Base-by-base conservation (phyloP, 192 early-diverging fungal genomes). In the Coemansia sp. region DNA sequence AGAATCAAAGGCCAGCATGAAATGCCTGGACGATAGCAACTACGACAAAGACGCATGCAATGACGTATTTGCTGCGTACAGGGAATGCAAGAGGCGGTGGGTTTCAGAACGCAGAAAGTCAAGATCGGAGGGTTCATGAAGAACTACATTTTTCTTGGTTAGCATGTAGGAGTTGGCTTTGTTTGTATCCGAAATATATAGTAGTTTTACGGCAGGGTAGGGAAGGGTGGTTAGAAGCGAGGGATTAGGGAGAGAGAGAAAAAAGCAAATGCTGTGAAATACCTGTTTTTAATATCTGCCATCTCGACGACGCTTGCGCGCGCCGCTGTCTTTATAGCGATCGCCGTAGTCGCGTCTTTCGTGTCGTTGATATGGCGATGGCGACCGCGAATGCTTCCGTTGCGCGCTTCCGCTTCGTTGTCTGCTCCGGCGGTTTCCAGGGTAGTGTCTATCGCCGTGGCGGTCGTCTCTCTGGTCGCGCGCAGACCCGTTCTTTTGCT, bases 41-140 rank as follows among this genome's bases (percentile, higher is more conserved):
- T 74, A 77, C 50, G 67, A 83, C 60, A 73, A 71, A 38, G 50
- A 62, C 17, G 22, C 61, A 17, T 83, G 81, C 56, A 59, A 35
- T 23, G 62, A 65, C 4, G 62, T 70, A 35, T 83, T 83, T 73
- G 59, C 43, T 2, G 71, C 71, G 3, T 83, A 83, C 58, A 59
- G 68, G 25, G 75, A 83, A 22, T 83, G 81, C 69, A 83, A 83
- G 67, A 55, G 67, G 29, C 60, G 69, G 58, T 83, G 75, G 75
- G 54, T 83, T 20, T 62, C 64, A 5, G 75, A 73, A 49, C 74
- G 70, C 49, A 69, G 65, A 62, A 65, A 55, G 19, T 70, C 73
- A 19, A 56, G 68, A 23, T 49, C 57, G 15, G 35, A 19, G 11
- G 65, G 46, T 1, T 29, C 42, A 19, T 33, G 49, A 22, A 11